Evolutionary conservation across 225 moss, liverwort and hornwort species (phyloP).

Genomic region (Asterella californica): DNA sequence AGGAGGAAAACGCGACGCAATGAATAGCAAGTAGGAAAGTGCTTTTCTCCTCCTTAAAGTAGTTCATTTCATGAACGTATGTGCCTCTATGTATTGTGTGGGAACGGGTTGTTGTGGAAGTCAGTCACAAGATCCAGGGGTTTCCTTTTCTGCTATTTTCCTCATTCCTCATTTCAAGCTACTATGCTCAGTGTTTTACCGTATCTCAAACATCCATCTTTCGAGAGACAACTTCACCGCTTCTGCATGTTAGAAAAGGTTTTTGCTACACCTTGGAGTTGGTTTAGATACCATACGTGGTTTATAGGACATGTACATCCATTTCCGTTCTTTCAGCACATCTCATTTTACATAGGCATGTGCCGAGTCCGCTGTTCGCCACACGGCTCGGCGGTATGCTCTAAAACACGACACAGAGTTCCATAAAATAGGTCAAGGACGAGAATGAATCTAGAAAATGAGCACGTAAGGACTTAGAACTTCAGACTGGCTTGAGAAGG

Average conservation of each 20-base stretch:
- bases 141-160: neutral
- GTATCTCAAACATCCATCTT: neutral
- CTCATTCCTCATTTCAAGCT: neutral
- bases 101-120: no score
- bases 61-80: no score
- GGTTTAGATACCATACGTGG: no score
- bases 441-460: neutral
- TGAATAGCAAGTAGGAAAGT: no score
- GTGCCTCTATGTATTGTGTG: no score
- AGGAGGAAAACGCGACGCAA: no score
- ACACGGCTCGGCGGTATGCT: no score
- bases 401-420: neutral
- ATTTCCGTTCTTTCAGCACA: neutral
- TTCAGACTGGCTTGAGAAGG: neutral
- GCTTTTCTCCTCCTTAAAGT: no score
- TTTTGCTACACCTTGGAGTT: no score
- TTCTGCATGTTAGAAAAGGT: neutral
- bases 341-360: no score
- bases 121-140: no score
- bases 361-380: no score
- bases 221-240: neutral
- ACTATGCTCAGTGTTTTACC: neutral
- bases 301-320: neutral
- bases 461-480: neutral
- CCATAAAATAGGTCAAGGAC: neutral